Evolutionary conservation across 2,329 filamentous ascomycete genomes (phyloP), one percentile per base, ranked within the genome.

Genomic region (Bipolaris oryzae): DNA sequence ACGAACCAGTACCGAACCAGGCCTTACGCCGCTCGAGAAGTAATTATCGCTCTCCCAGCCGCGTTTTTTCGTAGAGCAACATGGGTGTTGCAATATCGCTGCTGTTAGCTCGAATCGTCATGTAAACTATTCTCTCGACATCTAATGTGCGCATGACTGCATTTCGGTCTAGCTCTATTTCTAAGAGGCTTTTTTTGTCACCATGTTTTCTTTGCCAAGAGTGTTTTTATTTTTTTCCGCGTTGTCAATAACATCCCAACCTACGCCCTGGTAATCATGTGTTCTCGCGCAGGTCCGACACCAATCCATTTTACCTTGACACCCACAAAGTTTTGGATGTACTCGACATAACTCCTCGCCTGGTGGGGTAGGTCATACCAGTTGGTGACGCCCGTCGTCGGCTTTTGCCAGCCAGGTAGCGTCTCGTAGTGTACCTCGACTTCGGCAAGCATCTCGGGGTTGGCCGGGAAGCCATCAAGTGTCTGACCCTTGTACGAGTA

Each of bases 351-450:
- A 42, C 83, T 83, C 57, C 83, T 81, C 18, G 88, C 88, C 68
- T 87, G 80, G 68, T 79, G 77, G 6, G 89, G 89, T 39, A 92
- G 78, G 31, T 88, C 85, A 41, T 84, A 81, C 69, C 81, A 92
- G 58, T 77, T 82, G 73, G 82, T 86, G 50, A 81, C 79, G 45
- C 83, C 81, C 6, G 85, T 86, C 0, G 86, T 92, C 34, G 83
- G 79, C 69, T 80, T 81, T 69, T 89, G 82, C 89, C 89, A 92
- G 45, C 89, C 89, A 16, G 84, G 81, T 56, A 92, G 75, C 50
- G 87, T 88, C 67, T 86, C 81, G 76, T 92, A 92, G 35, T 85
- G 81, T 16, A 90, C 85, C 68, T 89, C 83, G 52, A 85, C 81
- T 50, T 80, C 78, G 25, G 83, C 82, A 15, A 91, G 79, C 34